Evolutionary conservation across 441 rosid genomes (phyloP).

Genomic region (Erodium trifolium): DNA sequence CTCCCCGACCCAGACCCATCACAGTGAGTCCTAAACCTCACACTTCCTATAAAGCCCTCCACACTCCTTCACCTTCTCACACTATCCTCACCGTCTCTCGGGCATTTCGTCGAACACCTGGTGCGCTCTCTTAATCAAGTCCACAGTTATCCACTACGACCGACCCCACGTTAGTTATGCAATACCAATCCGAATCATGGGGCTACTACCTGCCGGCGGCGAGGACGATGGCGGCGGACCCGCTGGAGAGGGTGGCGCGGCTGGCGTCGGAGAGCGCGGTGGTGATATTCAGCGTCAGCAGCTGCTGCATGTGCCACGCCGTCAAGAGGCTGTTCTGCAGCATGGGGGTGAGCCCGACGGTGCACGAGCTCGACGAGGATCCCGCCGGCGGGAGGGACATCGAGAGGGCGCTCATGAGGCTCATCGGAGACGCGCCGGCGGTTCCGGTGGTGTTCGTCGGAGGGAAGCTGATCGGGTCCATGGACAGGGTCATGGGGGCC

Average conservation of each 20-base stretch:
- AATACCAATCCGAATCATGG: no score
- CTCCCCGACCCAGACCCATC: background rate
- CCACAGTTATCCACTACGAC: no score
- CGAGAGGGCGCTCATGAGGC: background rate
- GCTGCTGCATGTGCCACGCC: background rate
- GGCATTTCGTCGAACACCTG: background rate
- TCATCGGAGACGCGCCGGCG: background rate
- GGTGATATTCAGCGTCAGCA: background rate
- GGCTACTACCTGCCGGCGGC: no score
- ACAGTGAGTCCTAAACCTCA: no score
- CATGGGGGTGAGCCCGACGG: background rate
- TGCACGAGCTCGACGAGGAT: background rate
- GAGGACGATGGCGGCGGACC: no score
- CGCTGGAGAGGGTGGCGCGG: conserved; percentile 1
- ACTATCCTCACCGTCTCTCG: background rate
- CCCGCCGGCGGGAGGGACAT: background rate
- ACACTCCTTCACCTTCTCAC: no score
- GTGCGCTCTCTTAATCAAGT: background rate
- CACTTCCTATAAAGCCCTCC: no score
- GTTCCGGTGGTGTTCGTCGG: background rate
- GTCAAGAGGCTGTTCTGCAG: background rate
- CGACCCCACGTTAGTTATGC: no score
- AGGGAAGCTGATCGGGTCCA: background rate
- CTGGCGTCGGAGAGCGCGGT: conserved; percentile 4
- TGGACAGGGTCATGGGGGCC: background rate